phyloP scores from a whole-genome alignment of 2,329 filamentous ascomycete species.

The Beauveria scarabaeidicola region DNA sequence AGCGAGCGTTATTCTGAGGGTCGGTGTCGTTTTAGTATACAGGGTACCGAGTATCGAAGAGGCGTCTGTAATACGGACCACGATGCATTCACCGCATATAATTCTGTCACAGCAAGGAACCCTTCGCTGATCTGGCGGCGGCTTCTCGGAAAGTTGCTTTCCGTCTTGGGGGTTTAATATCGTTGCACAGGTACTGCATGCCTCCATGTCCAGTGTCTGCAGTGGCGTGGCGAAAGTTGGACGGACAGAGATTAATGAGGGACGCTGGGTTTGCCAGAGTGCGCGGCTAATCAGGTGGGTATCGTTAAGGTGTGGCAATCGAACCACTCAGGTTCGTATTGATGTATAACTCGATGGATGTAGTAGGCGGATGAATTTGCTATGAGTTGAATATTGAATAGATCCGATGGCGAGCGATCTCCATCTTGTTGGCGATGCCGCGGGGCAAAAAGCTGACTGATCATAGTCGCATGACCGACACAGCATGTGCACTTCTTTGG shows the following conservation, averaged over 20 bases:
- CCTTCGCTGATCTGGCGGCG: conserved; percentile 48
- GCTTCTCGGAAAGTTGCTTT: conserved; percentile 50
- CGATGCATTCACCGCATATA: conserved; percentile 64
- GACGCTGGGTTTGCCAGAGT: not conserved
- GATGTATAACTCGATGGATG: not conserved
- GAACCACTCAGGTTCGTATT: not conserved
- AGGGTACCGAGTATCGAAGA: no score
- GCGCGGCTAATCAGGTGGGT: not conserved
- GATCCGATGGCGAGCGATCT: not conserved
- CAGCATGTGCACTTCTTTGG: not conserved
- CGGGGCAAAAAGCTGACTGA: conserved; percentile 10
- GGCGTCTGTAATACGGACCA: conserved; percentile 33
- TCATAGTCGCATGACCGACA: not conserved
- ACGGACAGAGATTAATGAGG: no score
- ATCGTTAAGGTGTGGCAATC: not conserved
- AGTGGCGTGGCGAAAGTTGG: not conserved
- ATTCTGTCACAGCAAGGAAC: conserved; percentile 61
- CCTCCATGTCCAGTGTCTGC: conserved; percentile 24
- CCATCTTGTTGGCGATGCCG: conserved; percentile 5
- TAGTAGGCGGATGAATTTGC: not conserved
- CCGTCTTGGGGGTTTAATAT: conserved; percentile 42
- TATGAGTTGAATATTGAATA: not conserved
- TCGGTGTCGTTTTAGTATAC: not conserved
- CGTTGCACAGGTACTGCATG: conserved; percentile 64
- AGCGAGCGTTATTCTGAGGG: conserved; percentile 54